Conservation (phyloP, 192 early-diverging fungal genomes). For the Gorgonomyces haynaldii region DNA sequence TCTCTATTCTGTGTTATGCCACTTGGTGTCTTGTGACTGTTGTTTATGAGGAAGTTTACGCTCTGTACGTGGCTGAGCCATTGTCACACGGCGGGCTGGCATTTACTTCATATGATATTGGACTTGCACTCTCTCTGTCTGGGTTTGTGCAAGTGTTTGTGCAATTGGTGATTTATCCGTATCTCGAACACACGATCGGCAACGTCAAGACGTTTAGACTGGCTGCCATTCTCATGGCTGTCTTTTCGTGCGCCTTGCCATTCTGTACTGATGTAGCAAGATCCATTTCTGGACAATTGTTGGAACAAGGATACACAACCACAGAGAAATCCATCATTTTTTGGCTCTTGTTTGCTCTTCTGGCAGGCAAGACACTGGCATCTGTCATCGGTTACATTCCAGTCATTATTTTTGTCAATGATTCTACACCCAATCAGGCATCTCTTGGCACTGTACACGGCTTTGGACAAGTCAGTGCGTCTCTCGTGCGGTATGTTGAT, state of each 20-base stretch:
- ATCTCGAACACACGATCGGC: constrained; percentile 4
- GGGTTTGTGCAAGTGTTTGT: constrained; percentile 14
- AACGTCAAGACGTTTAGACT: constrained; percentile 5
- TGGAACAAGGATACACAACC: background rate
- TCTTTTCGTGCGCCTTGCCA: constrained; percentile 12
- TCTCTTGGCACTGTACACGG: constrained; percentile 23
- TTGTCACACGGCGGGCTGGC: constrained; percentile 17
- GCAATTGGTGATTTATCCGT: constrained; percentile 16
- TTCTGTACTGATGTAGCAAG: constrained; percentile 11
- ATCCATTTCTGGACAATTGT: background rate
- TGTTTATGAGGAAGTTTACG: constrained; percentile 13
- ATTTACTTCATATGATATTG: constrained; percentile 12
- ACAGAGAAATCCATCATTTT: constrained; percentile 4
- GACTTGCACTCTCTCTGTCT: constrained; percentile 9
- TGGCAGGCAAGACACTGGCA: constrained; percentile 9
- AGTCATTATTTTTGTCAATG: constrained; percentile 21
- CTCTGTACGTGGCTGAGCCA: constrained; percentile 11
- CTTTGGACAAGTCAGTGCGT: constrained; percentile 16
- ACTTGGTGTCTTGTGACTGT: constrained; percentile 7
- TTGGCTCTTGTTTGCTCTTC: background rate
- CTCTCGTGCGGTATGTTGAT: background rate
- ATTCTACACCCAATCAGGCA: constrained; percentile 12
- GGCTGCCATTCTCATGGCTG: constrained; percentile 9
- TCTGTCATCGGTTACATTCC: constrained; percentile 20
- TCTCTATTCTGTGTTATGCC: constrained; percentile 3